These are phyloP conservation scores for Porodaedalea pini DNA, from an alignment of 1,284 basidiomycete genomes.

Conservation along the genomic window DNA sequence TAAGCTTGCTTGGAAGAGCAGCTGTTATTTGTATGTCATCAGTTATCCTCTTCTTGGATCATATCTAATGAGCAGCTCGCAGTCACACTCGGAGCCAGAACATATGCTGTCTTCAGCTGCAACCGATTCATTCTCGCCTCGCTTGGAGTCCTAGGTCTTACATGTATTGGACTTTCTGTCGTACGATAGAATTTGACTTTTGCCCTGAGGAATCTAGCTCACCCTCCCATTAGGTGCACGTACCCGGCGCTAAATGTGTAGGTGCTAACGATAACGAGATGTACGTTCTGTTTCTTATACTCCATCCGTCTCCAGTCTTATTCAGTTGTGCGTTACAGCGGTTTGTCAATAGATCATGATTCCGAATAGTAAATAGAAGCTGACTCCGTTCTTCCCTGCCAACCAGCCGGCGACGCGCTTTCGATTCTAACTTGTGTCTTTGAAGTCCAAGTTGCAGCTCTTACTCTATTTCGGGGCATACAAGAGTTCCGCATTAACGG, in stretches of 20 bases:
- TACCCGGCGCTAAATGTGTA: background rate
- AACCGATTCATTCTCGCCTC: background rate
- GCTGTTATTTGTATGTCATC: background rate
- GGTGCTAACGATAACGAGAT: background rate
- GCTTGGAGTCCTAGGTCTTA: background rate
- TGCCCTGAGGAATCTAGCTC: background rate
- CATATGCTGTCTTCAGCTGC: background rate
- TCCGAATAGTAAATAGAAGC: too few relatives aligned
- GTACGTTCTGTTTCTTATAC: background rate
- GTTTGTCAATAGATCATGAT: too few relatives aligned
- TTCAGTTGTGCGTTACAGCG: too few relatives aligned
- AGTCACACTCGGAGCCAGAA: background rate
- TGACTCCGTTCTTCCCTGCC: background rate
- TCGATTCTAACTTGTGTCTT: background rate
- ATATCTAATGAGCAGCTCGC: background rate
- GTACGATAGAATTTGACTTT: background rate
- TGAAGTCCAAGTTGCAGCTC: background rate
- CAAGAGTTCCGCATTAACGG: background rate
- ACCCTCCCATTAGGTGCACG: background rate
- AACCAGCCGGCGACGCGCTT: background rate
- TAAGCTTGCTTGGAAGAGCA: conserved; percentile 1
- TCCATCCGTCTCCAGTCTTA: too few relatives aligned
- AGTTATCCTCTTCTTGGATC: background rate
- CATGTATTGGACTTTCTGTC: background rate
- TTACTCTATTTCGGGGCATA: background rate